Base-by-base conservation (phyloP, 148 eudicot genomes). In the Polygonum aviculare region DNA sequence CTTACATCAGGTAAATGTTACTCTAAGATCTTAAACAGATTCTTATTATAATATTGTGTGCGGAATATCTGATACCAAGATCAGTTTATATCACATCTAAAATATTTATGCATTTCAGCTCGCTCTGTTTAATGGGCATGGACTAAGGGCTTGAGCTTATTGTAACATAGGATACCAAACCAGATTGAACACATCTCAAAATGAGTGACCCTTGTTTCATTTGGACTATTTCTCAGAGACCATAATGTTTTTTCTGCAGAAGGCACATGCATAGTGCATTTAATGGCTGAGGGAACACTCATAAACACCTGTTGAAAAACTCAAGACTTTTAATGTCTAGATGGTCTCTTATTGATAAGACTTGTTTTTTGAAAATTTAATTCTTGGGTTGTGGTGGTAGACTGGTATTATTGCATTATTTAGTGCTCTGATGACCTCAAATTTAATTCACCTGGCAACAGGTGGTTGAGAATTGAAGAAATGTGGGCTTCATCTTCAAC, bases 391-490 rank as follows among this genome's bases (percentile, higher is more conserved):
- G 31, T 31, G 69, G 14, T 63, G 16, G 47, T 6, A 44, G 47
- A 44, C 19, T 38, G 38, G 72, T 65, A 44, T 36, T 36, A 41
- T 62, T 26, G 16, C 69, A 62, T 62, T 26, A 62, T 62, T 62
- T 62, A 62, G 69, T 31, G 5, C 12, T 33, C 69, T 63, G 72
- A 67, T 35, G 21, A 16, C 11, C 45, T 67, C 72, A 67, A 14
- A 67, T 67, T 67, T 67, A 67, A 36, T 67, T 67, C 72, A 35
- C 72, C 72, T 67, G 72, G 72, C 72, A 67, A 18, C 19, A 12
- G 72, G 45, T 67, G 38, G 72, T 67, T 67, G 72, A 15, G 72
- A 67, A 7, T 67, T 67, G 44, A 67, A 0, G 44, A 36, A 67
- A 38, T 60, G 69, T 26, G 38, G 10, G 31, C 7, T 60, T 60